A percentile compares a stretch with the other conserved stretches of the same genome.
phyloP scores from a whole-genome alignment of 2,329 filamentous ascomycete genomes.

The Eutypella sp. region DNA sequence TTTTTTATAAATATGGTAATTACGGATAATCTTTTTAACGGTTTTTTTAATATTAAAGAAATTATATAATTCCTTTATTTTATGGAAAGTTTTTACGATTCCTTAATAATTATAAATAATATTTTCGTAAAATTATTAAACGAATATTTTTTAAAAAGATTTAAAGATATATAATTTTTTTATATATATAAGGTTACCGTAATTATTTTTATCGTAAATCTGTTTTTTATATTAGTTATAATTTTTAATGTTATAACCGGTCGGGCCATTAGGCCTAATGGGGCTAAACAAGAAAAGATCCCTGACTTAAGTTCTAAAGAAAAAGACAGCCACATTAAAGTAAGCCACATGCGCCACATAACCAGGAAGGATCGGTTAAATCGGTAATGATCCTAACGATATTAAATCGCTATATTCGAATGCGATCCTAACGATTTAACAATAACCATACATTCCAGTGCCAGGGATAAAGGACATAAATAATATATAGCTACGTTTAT shows the following conservation, averaged over 20 bases:
- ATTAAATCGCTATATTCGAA: too few species aligned
- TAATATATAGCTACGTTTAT: too few species aligned
- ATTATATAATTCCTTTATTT: neutral
- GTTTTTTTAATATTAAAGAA: neutral
- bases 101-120: neutral
- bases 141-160: neutral
- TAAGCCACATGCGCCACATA: too few species aligned
- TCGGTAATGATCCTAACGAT: too few species aligned
- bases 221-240: neutral
- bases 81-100: neutral
- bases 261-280: too few species aligned
- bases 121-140: neutral
- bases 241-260: neutral
- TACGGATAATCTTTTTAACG: neutral
- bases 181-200: neutral
- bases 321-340: too few species aligned
- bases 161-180: neutral
- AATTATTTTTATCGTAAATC: neutral
- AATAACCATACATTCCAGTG: too few species aligned
- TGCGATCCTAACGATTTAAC: too few species aligned
- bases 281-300: too few species aligned
- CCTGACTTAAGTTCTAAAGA: too few species aligned
- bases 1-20: neutral
- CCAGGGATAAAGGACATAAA: too few species aligned
- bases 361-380: too few species aligned